phyloP scores from a whole-genome alignment of 2,329 filamentous ascomycete genomes.

The Endothia cerciana region DNA sequence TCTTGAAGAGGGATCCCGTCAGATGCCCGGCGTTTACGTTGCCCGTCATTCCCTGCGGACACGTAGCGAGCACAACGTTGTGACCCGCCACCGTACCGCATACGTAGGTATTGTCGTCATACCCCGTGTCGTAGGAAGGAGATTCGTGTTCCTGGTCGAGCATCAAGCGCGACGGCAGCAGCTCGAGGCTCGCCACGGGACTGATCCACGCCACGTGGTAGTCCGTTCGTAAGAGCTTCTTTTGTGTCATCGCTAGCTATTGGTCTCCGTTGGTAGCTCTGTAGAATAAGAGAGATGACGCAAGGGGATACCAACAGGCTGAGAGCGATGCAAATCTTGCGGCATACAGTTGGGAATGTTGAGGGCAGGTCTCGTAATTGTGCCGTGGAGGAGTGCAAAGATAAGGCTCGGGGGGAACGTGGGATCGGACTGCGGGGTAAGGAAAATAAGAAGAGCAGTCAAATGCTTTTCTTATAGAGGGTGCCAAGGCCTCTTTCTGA shows the following conservation, averaged over 20 bases:
- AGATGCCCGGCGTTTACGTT: conserved; percentile 28
- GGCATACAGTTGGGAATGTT: too few relatives aligned
- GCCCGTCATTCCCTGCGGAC: conserved; percentile 17
- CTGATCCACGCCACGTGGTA: conserved; percentile 31
- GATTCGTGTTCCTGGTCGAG: conserved; percentile 29
- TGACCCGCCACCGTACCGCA: conserved; percentile 24
- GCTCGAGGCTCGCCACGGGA: conserved; percentile 25
- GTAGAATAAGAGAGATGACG: not conserved
- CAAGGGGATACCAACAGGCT: not conserved
- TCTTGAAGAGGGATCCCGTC: conserved; percentile 25
- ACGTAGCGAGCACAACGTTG: conserved; percentile 30
- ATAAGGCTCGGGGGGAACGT: not conserved
- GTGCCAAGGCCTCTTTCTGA: not conserved
- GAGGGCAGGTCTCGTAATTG: too few relatives aligned
- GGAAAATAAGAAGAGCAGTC: not conserved
- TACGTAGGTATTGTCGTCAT: conserved; percentile 29
- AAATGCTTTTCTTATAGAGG: too few relatives aligned
- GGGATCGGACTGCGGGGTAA: not conserved
- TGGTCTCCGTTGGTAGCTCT: too few relatives aligned
- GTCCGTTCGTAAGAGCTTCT: not conserved
- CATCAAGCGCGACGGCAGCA: conserved; percentile 29
- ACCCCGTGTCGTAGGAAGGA: conserved; percentile 21
- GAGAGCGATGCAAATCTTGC: not conserved
- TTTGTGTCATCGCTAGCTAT: not conserved
- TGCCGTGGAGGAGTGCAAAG: too few relatives aligned